A percentile compares a stretch with the other conserved stretches of the same genome.
phyloP scores from a whole-genome alignment of 352 stramenopile species.

The Pythium phragmiticola region DNA sequence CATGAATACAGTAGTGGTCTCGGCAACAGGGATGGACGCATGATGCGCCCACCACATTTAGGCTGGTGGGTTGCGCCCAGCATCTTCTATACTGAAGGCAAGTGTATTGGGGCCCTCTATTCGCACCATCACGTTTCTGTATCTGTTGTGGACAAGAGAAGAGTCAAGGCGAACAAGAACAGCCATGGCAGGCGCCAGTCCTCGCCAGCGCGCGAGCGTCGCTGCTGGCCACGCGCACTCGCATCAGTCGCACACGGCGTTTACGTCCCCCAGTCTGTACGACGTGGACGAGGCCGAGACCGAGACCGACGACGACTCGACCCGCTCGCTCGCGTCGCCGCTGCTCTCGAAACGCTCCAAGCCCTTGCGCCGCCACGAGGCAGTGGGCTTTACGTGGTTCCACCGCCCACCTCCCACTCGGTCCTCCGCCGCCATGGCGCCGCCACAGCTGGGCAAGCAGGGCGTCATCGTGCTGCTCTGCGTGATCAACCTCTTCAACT shows the following conservation, averaged over 20 bases:
- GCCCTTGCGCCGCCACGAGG: conserved; percentile 2
- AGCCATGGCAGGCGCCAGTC: background rate
- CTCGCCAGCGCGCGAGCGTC: conserved; percentile 3
- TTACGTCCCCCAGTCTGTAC: background rate
- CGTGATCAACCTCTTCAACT: conserved; percentile 93
- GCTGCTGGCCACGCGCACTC: background rate
- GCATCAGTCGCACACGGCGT: background rate
- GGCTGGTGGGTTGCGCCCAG: too few species aligned
- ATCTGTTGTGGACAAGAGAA: background rate
- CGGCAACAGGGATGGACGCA: too few species aligned
- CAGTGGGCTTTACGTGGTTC: conserved; percentile 24
- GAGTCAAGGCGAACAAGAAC: background rate
- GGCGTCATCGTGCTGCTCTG: conserved; percentile 83
- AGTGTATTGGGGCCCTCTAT: background rate
- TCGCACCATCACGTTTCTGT: background rate
- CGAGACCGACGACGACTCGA: conserved; percentile 3
- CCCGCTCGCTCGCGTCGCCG: conserved; percentile 15
- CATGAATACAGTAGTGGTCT: too few species aligned
- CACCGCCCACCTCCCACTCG: background rate
- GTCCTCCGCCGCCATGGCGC: conserved; percentile 7
- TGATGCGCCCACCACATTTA: too few species aligned
- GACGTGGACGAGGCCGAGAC: conserved; percentile 4
- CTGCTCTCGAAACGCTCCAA: conserved; percentile 13
- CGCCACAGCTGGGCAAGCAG: conserved; percentile 21
- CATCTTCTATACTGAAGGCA: background rate